Evolutionary conservation across 495 filamentous ascomycete genomes (phyloP), one percentile per base, ranked within the genome.

Genomic region (Bombardia bombarda): DNA sequence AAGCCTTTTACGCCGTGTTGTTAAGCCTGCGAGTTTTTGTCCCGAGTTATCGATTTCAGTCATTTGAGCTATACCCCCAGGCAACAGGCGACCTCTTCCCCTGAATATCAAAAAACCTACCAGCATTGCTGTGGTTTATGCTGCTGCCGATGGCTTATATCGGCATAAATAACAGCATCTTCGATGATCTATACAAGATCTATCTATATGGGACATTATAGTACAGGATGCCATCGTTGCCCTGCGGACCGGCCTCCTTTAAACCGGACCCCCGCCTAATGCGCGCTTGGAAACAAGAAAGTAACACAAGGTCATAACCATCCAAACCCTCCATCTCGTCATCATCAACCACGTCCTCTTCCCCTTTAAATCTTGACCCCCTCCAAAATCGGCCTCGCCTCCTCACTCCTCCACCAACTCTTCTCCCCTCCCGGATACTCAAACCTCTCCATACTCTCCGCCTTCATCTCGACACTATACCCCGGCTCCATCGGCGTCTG

Each of bases 391-490:
- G 59, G 60, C 68, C 67, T 77, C 0, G 83, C 84, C 60, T 80
- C 80, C 40, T 81, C 79, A 19, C 70, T 78, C 61, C 62, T 78
- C 89, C 89, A 95, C 81, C 86, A 95, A 55, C 85, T 83, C 51
- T 78, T 77, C 3, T 85, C 85, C 39, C 78, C 77, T 21, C 87
- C 87, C 3, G 86, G 86, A 65, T 76, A 95, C 23, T 72, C 67
- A 62, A 72, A 95, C 44, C 62, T 61, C 41, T 85, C 84, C 85
- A 94, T 89, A 55, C 86, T 92, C 52, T 82, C 83, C 23, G 77
- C 59, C 77, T 84, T 88, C 89, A 95, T 95, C 77, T 95, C 86
- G 0, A 92, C 88, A 54, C 82, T 87, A 62, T 95, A 94, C 0
- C 89, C 89, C 0, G 87, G 75, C 56, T 85, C 78, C 52, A 63